phyloP scores from a whole-genome alignment of 2,329 filamentous ascomycete species.

The Ophiocordyceps camponoti-floridani region DNA sequence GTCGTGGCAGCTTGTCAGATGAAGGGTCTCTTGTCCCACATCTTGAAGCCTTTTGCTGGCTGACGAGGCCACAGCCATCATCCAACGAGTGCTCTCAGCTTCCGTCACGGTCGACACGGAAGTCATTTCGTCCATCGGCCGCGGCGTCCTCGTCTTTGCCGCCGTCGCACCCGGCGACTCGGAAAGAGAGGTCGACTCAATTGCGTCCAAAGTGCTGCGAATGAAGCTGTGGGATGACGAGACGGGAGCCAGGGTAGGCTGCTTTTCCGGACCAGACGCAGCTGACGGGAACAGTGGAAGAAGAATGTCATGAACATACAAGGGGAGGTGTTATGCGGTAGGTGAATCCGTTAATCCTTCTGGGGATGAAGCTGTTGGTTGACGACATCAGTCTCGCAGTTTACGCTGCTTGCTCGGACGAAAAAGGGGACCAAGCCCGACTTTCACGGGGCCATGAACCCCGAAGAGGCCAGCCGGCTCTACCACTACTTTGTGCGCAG shows the following conservation, averaged over 20 bases:
- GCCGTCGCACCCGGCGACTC: conserved; percentile 84
- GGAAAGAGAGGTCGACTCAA: conserved; percentile 64
- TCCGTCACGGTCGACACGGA: conserved; percentile 90
- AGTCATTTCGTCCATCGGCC: conserved; percentile 77
- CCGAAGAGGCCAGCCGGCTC: conserved; percentile 59
- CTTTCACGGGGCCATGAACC: conserved; percentile 74
- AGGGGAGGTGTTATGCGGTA: conserved; percentile 90
- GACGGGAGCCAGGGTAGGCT: conserved; percentile 42
- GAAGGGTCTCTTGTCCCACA: neutral
- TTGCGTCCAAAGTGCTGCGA: conserved; percentile 76
- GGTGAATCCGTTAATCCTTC: conserved; percentile 1
- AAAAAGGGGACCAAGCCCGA: conserved; percentile 93
- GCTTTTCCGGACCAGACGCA: neutral
- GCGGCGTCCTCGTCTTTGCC: conserved; percentile 78
- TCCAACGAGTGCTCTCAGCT: conserved; percentile 86
- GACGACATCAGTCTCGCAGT: conserved; percentile 65
- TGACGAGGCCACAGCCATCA: conserved; percentile 42
- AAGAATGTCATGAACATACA: conserved; percentile 70
- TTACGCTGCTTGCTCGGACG: conserved; percentile 82
- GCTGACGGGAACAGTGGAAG: conserved; percentile 54
- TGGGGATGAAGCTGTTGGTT: neutral
- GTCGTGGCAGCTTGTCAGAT: neutral
- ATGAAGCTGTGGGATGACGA: conserved; percentile 85
- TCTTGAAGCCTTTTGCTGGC: neutral
- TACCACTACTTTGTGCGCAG: conserved; percentile 73